Base-by-base conservation (phyloP, 768 basidiomycete species). In the Strobilomyces dryophilus region DNA sequence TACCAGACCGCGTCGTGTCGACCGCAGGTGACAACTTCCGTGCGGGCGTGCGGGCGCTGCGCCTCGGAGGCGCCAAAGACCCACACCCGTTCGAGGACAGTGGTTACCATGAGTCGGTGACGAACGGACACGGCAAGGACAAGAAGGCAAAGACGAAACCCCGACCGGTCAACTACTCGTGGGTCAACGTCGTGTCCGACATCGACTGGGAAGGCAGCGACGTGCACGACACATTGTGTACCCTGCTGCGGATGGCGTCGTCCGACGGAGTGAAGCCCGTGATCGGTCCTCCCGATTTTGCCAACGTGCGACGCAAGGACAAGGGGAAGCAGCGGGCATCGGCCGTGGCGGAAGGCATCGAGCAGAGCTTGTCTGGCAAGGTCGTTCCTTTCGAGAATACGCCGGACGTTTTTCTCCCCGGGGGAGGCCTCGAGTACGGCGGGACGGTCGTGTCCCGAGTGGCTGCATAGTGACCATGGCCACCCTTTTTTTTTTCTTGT, bases 121-220 rank as follows among this genome's bases (percentile, higher is more conserved):
- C 57, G 6, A 57, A 39, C 41, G 49, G 56, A 40, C 45, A 57
- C 18, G 65, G 56, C 64, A 70, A 59, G 42, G 58, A 70, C 18
- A 66, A 65, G 32, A 73, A 46, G 74, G 45, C 52, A 26, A 75
- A 58, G 40, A 37, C 56, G 47, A 60, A 71, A 65, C 63, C 67
- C 39, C 71, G 74, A n/a, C 63, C 68, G 52, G 82, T 89, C 27
- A 83, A 82, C 44, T 92, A 92, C 67, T 82, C 85, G 18, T 93
- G 90, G 89, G 81, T 92, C n/a, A 84, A 81, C 63, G 73, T 83
- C 36, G 81, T 82, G 34, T 86, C 87, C 55, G 91, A 92, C 64
- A 81, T 92, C 29, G 91, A 92, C 66, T 85, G 83, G 77, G 87
- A 92, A 61, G 91, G 91, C 26, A 78, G 82, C 52, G 85, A 90